These are phyloP conservation scores for Fraxinus latifolia DNA, from an alignment of 305 asterid genomes.

Conservation along the genomic window DNA sequence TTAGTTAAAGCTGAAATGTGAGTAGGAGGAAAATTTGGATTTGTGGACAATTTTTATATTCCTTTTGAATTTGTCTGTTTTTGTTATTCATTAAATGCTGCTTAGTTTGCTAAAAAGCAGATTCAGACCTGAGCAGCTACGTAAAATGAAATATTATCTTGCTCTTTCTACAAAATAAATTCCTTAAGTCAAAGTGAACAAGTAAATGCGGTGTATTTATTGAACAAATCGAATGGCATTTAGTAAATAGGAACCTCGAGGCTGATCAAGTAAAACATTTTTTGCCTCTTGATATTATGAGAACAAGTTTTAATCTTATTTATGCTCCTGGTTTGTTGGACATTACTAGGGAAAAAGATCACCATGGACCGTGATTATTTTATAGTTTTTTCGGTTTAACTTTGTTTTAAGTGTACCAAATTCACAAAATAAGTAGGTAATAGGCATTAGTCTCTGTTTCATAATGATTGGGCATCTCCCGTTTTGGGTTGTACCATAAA, in stretches of 20 bases:
- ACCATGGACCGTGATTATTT: neutral
- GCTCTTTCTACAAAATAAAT: neutral
- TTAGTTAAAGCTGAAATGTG: neutral
- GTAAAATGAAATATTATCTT: neutral
- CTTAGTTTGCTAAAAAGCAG: neutral
- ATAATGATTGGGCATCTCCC: neutral
- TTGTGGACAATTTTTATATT: neutral
- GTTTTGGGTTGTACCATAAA: neutral
- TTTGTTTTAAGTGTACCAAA: neutral
- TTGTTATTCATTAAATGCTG: neutral
- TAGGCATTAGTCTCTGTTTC: neutral
- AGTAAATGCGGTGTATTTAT: neutral
- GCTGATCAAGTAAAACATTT: neutral
- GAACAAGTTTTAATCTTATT: neutral
- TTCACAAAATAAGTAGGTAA: neutral
- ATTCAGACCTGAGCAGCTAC: neutral
- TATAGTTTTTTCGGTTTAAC: neutral
- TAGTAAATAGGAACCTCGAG: neutral
- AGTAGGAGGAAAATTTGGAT: neutral
- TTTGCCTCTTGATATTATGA: neutral
- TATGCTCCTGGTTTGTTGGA: neutral
- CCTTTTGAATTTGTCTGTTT: neutral
- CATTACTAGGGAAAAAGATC: neutral
- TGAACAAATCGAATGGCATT: neutral
- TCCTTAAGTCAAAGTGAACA: neutral